phyloP scores from a whole-genome alignment of 768 basidiomycete species.

The Dictyophora rubrovolvata region DNA sequence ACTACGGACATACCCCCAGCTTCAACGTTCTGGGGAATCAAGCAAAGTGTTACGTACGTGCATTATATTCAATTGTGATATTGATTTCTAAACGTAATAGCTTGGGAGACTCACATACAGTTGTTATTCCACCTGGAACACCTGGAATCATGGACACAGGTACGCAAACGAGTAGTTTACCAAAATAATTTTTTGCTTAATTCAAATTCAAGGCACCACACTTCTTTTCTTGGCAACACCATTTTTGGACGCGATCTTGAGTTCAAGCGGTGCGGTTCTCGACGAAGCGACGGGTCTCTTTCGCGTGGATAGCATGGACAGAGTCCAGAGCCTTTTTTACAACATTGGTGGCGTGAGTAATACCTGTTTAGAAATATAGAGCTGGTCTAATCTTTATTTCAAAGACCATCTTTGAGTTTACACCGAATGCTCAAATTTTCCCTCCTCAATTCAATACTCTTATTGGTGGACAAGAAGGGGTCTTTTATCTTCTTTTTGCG shows the following conservation, averaged over 20 bases:
- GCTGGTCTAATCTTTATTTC: background rate
- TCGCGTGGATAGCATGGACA: background rate
- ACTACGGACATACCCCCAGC: conserved; percentile 17
- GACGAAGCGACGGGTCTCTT: conserved; percentile 11
- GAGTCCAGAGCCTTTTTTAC: conserved; percentile 1
- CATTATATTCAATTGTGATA: background rate
- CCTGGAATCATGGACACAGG: conserved; percentile 23
- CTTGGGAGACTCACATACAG: conserved; percentile 21
- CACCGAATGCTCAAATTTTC: conserved; percentile 21
- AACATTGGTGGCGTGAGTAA: conserved; percentile 2
- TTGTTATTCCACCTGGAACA: background rate
- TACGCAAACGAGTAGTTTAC: conserved; percentile 17
- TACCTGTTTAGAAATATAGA: background rate
- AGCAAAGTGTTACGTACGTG: conserved; percentile 22
- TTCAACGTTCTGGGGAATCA: conserved; percentile 22
- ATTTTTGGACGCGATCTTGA: conserved; percentile 33
- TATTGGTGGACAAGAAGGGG: conserved; percentile 23
- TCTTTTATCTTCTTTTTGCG: conserved; percentile 26
- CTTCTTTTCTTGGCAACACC: conserved; percentile 19
- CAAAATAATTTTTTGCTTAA: background rate
- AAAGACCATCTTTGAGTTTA: conserved; percentile 9
- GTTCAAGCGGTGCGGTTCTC: conserved; percentile 20
- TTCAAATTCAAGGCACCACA: conserved; percentile 28
- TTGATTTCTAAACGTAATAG: background rate
- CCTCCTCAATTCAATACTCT: conserved; percentile 24